A percentile compares a stretch with the other conserved stretches of the same genome.
phyloP scores from a whole-genome alignment of 225 moss, liverwort and hornwort species.

The Sphagnum tenellum region DNA sequence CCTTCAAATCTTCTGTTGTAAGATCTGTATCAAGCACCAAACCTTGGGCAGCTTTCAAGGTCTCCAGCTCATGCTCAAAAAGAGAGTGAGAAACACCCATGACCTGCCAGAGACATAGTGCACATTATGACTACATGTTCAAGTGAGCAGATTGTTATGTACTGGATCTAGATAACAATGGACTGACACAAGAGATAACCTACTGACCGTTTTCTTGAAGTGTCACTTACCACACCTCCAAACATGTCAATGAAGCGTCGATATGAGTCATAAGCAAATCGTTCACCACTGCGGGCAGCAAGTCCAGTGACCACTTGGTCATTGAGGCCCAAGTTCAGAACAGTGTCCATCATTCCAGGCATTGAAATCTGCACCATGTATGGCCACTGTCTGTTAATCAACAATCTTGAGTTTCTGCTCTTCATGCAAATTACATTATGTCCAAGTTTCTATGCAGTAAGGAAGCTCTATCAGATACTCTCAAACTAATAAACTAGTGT shows the following conservation, averaged over 20 bases:
- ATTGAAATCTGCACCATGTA: conserved; percentile 61
- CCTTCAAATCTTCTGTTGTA: conserved; percentile 78
- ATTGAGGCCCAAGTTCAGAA: conserved; percentile 81
- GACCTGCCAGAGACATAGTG: conserved; percentile 29
- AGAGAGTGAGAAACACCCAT: conserved; percentile 90
- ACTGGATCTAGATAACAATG: too few relatives aligned
- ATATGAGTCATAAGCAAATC: conserved; percentile 87
- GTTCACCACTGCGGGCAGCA: conserved; percentile 65
- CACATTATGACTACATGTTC: not conserved
- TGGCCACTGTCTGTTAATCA: too few relatives aligned
- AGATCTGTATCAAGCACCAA: conserved; percentile 65
- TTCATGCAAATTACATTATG: too few relatives aligned
- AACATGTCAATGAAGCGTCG: conserved; percentile 96
- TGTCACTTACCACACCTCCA: conserved; percentile 74
- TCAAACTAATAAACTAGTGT: too few relatives aligned
- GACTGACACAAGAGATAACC: too few relatives aligned
- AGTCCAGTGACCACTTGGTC: conserved; percentile 83
- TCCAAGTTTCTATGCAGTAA: too few relatives aligned
- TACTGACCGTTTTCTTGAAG: too few relatives aligned
- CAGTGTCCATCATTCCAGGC: conserved; percentile 98
- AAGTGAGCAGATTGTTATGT: too few relatives aligned
- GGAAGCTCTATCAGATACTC: too few relatives aligned
- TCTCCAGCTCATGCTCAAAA: conserved; percentile 70
- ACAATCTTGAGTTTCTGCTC: too few relatives aligned
- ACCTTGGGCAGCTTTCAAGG: conserved; percentile 48